Base-by-base conservation (phyloP, 768 basidiomycete species). In the Boletus patriciae region DNA sequence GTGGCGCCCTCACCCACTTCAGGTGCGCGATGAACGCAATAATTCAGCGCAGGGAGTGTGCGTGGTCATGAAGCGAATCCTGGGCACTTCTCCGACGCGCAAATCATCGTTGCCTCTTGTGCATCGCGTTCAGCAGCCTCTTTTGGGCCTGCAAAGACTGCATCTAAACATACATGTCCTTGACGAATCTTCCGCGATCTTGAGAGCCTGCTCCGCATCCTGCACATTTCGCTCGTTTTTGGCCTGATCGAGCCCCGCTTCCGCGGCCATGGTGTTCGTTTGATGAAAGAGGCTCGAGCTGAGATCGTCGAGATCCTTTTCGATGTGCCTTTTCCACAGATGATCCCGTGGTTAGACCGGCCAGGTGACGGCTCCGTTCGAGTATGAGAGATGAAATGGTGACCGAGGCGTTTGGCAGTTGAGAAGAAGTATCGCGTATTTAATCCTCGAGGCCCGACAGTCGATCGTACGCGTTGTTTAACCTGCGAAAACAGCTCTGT, bases 231-330 rank as follows among this genome's bases (percentile, higher is more conserved):
- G 80, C 66, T 94, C 81, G 77, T 90, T 87, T 58, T 70, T 76
- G 5, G 88, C 86, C 36, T 80, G 76, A 16, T 70, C 75, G 57
- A 86, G 80, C 16, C 94, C 83, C 21, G 95, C 96, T 68, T 93
- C 90, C 0, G 92, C 93, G n/a, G 98, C 96, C 97, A 99, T 99
- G 7, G 82, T 87, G 70, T 99, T 98, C 7, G 96, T 97, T 73
- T 97, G 89, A 50, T 84, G 82, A 66, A 99, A 99, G 18, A 99
- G 77, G 46, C 77, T 83, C 16, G 94, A 93, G 59, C 94, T 94
- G 58, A 99, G 85, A 70, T 96, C 92, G 68, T 97, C 94, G 49
- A 99, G 77, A 58, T 99, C 96, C 74, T 88, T 85, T 77, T 99
- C 96, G 49, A 99, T 96, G 88, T 21, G 84, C 78, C 68, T 90